Conservation (phyloP, 345 rosid genomes). For the Gossypium bickii region DNA sequence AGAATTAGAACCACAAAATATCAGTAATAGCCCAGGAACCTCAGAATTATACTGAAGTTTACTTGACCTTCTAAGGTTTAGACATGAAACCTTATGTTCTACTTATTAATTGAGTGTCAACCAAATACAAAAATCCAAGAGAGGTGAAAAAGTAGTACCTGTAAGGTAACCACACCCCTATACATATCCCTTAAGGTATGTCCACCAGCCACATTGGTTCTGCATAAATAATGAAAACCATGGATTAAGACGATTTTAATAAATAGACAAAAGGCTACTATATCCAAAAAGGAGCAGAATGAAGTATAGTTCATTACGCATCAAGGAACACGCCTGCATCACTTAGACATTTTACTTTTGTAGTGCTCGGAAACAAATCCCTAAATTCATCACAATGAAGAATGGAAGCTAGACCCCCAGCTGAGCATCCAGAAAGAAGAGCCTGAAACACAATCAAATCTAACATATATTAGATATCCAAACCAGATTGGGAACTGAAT, state of each 20-base stretch:
- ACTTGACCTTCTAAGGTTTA: not conserved
- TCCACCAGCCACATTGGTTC: conserved; percentile 80
- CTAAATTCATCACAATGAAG: conserved; percentile 78
- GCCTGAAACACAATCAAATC: conserved; percentile 40
- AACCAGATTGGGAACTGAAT: not conserved
- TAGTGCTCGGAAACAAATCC: conserved; percentile 44
- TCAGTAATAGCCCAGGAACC: not conserved
- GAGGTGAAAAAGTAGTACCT: conserved; percentile 38
- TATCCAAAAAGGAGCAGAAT: conserved; percentile 4
- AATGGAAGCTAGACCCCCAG: conserved; percentile 85
- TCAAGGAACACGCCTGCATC: conserved; percentile 95
- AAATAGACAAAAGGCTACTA: not conserved
- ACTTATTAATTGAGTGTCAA: not conserved
- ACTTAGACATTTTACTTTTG: conserved; percentile 85
- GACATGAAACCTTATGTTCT: not conserved
- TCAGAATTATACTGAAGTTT: not conserved
- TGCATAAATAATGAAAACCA: conserved; percentile 23
- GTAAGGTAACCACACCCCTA: conserved; percentile 69
- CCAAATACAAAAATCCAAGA: not conserved
- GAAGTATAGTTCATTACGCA: conserved; percentile 45
- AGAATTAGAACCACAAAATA: not conserved
- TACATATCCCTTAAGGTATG: conserved; percentile 59
- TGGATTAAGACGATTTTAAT: not conserved
- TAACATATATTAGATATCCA: not conserved
- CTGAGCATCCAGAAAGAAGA: conserved; percentile 96